Percentiles rank a stretch among this genome's conserved stretches.
Evolutionary conservation across 176 grass and related monocot species (phyloP).

Genomic region (Pontederia paniculata): DNA sequence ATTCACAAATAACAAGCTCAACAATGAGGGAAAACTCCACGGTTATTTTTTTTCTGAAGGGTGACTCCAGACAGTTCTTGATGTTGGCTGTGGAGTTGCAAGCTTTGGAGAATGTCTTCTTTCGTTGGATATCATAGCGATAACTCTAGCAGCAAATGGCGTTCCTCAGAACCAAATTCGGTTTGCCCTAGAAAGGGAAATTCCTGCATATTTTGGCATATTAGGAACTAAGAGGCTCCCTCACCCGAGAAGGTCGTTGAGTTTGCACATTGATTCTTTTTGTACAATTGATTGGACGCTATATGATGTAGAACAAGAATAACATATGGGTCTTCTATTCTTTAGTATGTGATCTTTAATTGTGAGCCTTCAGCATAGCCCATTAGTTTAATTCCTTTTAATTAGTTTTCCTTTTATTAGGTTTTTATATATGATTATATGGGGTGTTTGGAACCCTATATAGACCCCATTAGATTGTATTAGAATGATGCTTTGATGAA

Average conservation of each 20-base stretch:
- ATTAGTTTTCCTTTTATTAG: no score
- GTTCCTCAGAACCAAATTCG: conserved; percentile 98
- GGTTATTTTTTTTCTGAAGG: no score
- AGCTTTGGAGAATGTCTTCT: conserved; percentile 92
- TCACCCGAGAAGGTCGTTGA: conserved; percentile 88
- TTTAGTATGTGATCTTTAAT: no score
- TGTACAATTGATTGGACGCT: conserved; percentile 93
- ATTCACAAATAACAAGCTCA: conserved; percentile 71
- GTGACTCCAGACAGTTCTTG: conserved; percentile 78
- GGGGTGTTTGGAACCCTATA: no score
- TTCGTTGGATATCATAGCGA: conserved; percentile 71
- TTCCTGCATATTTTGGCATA: conserved; percentile 89
- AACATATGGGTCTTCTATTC: no score
- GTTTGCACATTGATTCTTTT: conserved; percentile 77
- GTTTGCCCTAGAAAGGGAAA: no score
- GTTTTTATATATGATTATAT: no score
- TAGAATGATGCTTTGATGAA: no score
- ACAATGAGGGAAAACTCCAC: conserved; percentile 90
- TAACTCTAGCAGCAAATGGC: conserved; percentile 90
- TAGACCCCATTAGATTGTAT: no score
- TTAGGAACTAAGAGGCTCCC: conserved; percentile 87
- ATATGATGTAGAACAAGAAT: no score
- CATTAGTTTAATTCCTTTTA: no score
- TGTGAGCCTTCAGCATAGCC: no score
- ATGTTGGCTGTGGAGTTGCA: conserved; percentile 88